Conservation (phyloP, 805 yeast genomes). For the Scheffersomyces lignosus region DNA sequence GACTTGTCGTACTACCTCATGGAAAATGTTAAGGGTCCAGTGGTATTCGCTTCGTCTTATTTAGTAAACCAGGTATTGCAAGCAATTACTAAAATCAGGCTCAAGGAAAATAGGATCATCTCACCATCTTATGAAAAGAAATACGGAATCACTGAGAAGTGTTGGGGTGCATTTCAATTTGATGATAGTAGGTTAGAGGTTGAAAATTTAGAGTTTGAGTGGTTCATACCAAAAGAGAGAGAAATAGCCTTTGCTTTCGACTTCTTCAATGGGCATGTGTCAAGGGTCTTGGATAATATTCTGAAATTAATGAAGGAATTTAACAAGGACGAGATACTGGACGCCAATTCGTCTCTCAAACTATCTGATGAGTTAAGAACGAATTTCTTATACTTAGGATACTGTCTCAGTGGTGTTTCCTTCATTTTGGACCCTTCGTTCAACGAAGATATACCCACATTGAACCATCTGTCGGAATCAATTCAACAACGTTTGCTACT, state of each 20-base stretch:
- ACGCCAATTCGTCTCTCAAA: slow-evolving; percentile 22
- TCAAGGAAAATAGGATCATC: slow-evolving; percentile 55
- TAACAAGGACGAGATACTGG: slow-evolving; percentile 11
- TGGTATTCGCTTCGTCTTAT: slow-evolving; percentile 58
- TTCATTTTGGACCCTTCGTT: slow-evolving; percentile 72
- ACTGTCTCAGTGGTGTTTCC: slow-evolving; percentile 68
- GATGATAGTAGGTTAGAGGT: slow-evolving; percentile 47
- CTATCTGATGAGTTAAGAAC: slow-evolving; percentile 55
- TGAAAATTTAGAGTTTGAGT: slow-evolving; percentile 55
- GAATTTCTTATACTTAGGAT: slow-evolving; percentile 56
- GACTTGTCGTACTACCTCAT: slow-evolving; percentile 47
- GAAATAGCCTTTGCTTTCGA: slow-evolving; percentile 64
- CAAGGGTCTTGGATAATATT: slow-evolving; percentile 44
- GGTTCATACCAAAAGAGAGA: slow-evolving; percentile 68
- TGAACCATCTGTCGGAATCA: slow-evolving; percentile 30
- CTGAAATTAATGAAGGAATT: slow-evolving; percentile 30
- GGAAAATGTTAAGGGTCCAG: slow-evolving; percentile 60
- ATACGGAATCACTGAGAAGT: slow-evolving; percentile 44
- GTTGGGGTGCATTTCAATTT: slow-evolving; percentile 79
- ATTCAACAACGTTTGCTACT: slow-evolving; percentile 36
- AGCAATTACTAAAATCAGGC: slow-evolving; percentile 59
- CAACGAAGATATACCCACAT: slow-evolving; percentile 45
- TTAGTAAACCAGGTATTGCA: slow-evolving; percentile 67
- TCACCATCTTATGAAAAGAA: slow-evolving; percentile 43
- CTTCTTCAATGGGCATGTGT: slow-evolving; percentile 51